Conservation (phyloP, 306 rosid genomes). For the Carpinus viminea region DNA sequence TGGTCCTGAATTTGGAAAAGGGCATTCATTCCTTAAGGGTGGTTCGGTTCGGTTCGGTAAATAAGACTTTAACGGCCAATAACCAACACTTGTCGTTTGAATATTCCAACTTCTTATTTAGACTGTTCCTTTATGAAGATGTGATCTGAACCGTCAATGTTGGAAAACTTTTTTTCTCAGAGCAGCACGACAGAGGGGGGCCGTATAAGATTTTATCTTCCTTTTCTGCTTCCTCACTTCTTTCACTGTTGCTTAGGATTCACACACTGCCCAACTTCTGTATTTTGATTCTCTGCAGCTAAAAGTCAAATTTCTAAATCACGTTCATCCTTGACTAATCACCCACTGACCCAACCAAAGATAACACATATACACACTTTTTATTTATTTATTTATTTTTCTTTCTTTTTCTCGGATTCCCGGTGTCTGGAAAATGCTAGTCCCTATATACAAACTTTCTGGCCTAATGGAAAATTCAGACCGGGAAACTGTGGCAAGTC, state of each 20-base stretch:
- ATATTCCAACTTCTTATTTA: conserved; percentile 28
- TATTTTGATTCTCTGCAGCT: conserved; percentile 37
- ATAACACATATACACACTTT: too few relatives aligned
- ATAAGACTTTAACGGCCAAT: conserved; percentile 47
- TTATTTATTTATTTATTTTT: too few relatives aligned
- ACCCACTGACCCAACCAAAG: too few relatives aligned
- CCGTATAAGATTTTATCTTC: conserved; percentile 28
- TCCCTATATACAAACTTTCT: neutral
- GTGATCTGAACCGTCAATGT: conserved; percentile 40
- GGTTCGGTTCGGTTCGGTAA: neutral
- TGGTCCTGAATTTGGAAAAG: neutral
- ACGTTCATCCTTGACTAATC: neutral
- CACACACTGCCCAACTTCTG: conserved; percentile 10
- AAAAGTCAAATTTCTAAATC: neutral
- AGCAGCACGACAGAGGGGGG: conserved; percentile 4
- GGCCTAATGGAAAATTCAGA: neutral
- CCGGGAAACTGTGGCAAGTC: too few relatives aligned
- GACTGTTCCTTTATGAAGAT: conserved; percentile 1
- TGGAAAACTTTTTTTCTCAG: neutral
- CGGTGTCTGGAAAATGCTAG: neutral
- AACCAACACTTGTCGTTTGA: conserved; percentile 53
- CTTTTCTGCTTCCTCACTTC: conserved; percentile 33
- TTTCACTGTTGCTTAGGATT: conserved; percentile 37
- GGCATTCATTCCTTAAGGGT: too few relatives aligned
- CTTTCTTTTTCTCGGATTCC: neutral